A percentile compares a stretch with the other conserved stretches of the same genome.
phyloP scores from a whole-genome alignment of 768 basidiomycete genomes.

The Cantharellus anzutake region DNA sequence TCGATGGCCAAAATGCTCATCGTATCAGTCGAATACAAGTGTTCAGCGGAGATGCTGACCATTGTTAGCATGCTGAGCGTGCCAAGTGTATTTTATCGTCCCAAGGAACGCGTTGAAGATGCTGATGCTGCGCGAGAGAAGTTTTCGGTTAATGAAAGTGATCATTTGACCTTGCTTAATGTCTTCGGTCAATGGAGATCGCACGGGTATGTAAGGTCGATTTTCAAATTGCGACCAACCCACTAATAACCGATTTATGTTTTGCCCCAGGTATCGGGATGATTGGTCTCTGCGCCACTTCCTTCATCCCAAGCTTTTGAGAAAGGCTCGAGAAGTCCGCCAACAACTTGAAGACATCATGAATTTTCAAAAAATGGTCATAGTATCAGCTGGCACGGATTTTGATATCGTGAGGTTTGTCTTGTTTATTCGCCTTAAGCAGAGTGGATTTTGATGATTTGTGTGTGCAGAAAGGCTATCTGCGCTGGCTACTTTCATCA shows the following conservation, averaged over 20 bases:
- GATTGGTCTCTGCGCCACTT: slow-evolving; percentile 94
- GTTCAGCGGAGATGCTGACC: slow-evolving; percentile 90
- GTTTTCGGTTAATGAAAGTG: slow-evolving; percentile 96
- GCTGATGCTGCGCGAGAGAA: slow-evolving; percentile 95
- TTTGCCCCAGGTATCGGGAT: slow-evolving; percentile 51
- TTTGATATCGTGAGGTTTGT: slow-evolving; percentile 70
- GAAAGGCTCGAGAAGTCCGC: slow-evolving; percentile 91
- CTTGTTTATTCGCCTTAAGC: neutral
- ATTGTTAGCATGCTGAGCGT: slow-evolving; percentile 99
- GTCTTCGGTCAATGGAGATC: slow-evolving; percentile 98
- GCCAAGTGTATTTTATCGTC: slow-evolving; percentile 92
- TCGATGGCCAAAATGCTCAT: slow-evolving; percentile 99
- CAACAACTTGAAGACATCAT: slow-evolving; percentile 96
- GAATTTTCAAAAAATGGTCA: slow-evolving; percentile 95
- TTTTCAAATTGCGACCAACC: neutral
- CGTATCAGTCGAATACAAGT: slow-evolving; percentile 80
- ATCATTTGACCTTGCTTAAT: slow-evolving; percentile 86
- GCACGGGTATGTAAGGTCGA: slow-evolving; percentile 46
- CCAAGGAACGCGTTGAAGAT: slow-evolving; percentile 94
- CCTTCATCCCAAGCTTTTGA: slow-evolving; percentile 83
- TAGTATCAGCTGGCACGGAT: slow-evolving; percentile 82
- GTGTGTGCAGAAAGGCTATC: slow-evolving; percentile 63
- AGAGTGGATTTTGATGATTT: neutral
- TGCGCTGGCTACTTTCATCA: slow-evolving; percentile 98
- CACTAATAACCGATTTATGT: neutral